These are phyloP conservation scores for Ophiostoma pallidulum DNA, from an alignment of 2,329 filamentous ascomycete genomes.

Conservation along the genomic window DNA sequence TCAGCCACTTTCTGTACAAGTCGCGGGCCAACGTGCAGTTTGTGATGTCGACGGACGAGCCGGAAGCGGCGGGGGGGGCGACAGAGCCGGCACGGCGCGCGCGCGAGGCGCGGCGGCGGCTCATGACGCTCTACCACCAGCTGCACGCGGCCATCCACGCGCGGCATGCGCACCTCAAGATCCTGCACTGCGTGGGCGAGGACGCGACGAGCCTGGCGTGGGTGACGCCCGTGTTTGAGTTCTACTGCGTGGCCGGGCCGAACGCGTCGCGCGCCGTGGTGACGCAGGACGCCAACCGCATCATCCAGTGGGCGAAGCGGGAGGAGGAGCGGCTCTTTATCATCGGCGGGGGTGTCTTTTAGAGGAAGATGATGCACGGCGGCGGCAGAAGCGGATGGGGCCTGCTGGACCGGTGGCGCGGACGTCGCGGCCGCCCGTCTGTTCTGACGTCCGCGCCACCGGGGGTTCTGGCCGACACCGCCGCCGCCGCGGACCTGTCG, in stretches of 20 bases:
- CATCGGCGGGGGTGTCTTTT: conserved; percentile 88
- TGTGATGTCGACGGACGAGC: conserved; percentile 78
- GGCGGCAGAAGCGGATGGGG: neutral
- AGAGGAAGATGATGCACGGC: neutral
- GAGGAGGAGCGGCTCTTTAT: conserved; percentile 96
- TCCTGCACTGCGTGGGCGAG: conserved; percentile 69
- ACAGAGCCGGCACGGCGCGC: conserved; percentile 20
- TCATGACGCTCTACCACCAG: conserved; percentile 77
- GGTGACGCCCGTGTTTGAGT: conserved; percentile 83
- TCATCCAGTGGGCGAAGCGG: conserved; percentile 82
- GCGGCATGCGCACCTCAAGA: conserved; percentile 74
- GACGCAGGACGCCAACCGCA: conserved; percentile 76
- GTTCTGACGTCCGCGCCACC: no score
- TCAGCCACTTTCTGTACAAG: conserved; percentile 94
- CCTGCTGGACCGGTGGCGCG: conserved; percentile 1
- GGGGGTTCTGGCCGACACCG: no score
- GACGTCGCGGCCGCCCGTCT: no score
- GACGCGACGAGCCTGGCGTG: conserved; percentile 77
- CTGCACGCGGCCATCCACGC: conserved; percentile 80
- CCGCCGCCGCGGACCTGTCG: no score
- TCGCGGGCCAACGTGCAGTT: conserved; percentile 93
- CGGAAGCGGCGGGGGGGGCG: conserved; percentile 7
- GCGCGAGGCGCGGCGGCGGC: conserved; percentile 53
- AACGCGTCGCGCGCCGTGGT: conserved; percentile 55
- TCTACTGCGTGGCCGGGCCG: conserved; percentile 88